These are phyloP conservation scores for Zhuliangozyma blackwelliae DNA, from an alignment of 1,139 yeast genomes.

Conservation along the genomic window DNA sequence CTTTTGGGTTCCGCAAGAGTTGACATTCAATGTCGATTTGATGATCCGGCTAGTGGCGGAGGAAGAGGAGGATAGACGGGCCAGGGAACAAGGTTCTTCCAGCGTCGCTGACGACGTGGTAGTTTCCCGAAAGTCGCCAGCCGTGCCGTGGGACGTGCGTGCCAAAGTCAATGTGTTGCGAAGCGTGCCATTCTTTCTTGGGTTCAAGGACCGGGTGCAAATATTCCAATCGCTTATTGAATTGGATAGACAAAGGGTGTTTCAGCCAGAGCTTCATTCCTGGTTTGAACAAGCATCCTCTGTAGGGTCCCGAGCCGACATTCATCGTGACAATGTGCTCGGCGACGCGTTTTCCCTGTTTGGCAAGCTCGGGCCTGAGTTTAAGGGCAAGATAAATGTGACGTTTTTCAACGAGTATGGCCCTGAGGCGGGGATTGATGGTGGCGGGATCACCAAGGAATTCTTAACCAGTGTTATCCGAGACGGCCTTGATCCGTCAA, in stretches of 20 bases:
- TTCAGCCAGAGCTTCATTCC: conserved; percentile 10
- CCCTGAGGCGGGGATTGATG: conserved; percentile 87
- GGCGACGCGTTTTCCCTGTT: conserved; percentile 71
- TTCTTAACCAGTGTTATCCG: conserved; percentile 68
- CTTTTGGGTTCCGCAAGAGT: conserved; percentile 51
- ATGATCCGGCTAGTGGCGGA: conserved; percentile 34
- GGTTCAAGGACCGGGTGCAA: conserved; percentile 69
- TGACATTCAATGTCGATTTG: conserved; percentile 25
- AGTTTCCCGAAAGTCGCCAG: not conserved
- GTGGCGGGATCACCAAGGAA: conserved; percentile 95
- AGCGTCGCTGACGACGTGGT: not conserved
- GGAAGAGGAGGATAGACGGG: conserved; percentile 28
- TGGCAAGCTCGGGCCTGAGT: conserved; percentile 34
- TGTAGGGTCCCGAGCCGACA: conserved; percentile 33
- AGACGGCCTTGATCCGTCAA: conserved; percentile 56
- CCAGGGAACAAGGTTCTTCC: not conserved
- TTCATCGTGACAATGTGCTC: conserved; percentile 64
- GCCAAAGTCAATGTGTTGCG: conserved; percentile 48
- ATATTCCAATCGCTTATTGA: conserved; percentile 65
- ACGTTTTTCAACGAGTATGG: conserved; percentile 65
- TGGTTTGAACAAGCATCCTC: conserved; percentile 8
- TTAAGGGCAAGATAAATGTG: conserved; percentile 61
- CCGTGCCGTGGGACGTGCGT: conserved; percentile 1
- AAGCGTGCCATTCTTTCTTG: conserved; percentile 72
- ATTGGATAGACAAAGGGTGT: conserved; percentile 37